Conservation (phyloP, 2,329 filamentous ascomycete species). For the Endoconidiophora laricicola region DNA sequence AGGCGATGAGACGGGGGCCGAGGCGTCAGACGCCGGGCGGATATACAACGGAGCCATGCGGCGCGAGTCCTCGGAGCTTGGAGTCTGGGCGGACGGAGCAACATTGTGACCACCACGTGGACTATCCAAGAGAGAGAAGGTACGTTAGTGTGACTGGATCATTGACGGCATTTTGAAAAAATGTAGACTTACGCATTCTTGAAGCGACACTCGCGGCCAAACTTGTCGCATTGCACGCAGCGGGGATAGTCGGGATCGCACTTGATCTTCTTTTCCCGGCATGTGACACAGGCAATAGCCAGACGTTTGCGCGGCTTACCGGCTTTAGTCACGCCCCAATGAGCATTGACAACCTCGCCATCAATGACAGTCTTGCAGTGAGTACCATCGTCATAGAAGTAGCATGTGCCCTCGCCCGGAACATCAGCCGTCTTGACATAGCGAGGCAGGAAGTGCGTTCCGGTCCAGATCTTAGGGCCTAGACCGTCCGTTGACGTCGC, state of each 20-base stretch:
- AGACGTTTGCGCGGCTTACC: slow-evolving; percentile 83
- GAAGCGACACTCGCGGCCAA: slow-evolving; percentile 69
- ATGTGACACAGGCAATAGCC: slow-evolving; percentile 84
- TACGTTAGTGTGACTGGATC: background rate
- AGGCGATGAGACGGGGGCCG: background rate
- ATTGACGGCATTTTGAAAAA: background rate
- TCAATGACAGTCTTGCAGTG: slow-evolving; percentile 73
- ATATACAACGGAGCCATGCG: background rate
- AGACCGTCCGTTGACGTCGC: slow-evolving; percentile 38
- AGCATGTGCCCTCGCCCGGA: slow-evolving; percentile 64
- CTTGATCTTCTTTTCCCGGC: slow-evolving; percentile 94
- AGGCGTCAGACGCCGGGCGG: background rate
- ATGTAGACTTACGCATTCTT: slow-evolving; percentile 57
- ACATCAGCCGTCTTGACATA: slow-evolving; percentile 50
- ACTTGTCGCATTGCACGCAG: slow-evolving; percentile 85
- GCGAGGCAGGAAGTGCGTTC: slow-evolving; percentile 48
- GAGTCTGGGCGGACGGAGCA: slow-evolving; percentile 35
- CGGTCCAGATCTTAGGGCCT: slow-evolving; percentile 54
- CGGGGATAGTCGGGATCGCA: slow-evolving; percentile 79
- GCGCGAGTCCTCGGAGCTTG: slow-evolving; percentile 14
- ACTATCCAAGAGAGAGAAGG: slow-evolving; percentile 19
- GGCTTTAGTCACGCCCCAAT: slow-evolving; percentile 87
- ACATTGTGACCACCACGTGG: slow-evolving; percentile 42
- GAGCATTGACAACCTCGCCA: slow-evolving; percentile 72
- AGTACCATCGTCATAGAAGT: slow-evolving; percentile 72